Conservation (phyloP, 495 filamentous ascomycete genomes). For the Cudoniella acicularis region DNA sequence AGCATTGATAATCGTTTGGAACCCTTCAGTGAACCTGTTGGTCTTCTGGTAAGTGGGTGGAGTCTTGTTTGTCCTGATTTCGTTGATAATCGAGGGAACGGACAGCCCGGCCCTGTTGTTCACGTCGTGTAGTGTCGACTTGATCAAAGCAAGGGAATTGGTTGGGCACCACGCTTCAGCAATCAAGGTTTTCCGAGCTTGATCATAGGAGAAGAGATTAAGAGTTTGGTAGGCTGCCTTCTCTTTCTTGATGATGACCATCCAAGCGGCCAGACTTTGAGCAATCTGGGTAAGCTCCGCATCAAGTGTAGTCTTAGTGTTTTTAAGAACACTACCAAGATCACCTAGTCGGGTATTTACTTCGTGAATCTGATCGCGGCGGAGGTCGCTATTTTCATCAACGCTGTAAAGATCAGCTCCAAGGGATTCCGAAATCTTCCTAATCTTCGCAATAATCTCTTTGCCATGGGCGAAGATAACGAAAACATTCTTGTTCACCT, state of each 20-base stretch:
- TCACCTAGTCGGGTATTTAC: conserved; percentile 90
- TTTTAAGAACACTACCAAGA: conserved; percentile 82
- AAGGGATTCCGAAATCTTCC: conserved; percentile 96
- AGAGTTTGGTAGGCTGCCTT: conserved; percentile 97
- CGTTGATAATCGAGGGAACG: conserved; percentile 95
- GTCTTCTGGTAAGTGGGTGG: conserved; percentile 94
- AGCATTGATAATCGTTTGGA: conserved; percentile 98
- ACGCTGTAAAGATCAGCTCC: conserved; percentile 93
- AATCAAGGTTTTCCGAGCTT: conserved; percentile 90
- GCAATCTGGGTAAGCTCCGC: conserved; percentile 91
- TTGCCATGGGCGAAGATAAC: conserved; percentile 99
- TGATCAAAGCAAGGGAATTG: conserved; percentile 84
- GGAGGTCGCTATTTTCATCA: conserved; percentile 91
- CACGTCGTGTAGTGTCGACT: conserved; percentile 94
- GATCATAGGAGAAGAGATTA: conserved; percentile 95
- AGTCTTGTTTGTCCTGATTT: conserved; percentile 92
- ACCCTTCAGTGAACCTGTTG: conserved; percentile 96
- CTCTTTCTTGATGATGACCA: conserved; percentile 96
- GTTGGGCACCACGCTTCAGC: conserved; percentile 97
- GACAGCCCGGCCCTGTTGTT: conserved; percentile 91
- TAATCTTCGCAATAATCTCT: conserved; percentile 96
- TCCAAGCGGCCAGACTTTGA: conserved; percentile 86
- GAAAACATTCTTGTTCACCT: conserved; percentile 94
- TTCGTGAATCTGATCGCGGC: conserved; percentile 92
- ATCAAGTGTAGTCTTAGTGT: conserved; percentile 94